Evolutionary conservation across 1,284 basidiomycete species (phyloP).

Genomic region (Tilletia horrida): DNA sequence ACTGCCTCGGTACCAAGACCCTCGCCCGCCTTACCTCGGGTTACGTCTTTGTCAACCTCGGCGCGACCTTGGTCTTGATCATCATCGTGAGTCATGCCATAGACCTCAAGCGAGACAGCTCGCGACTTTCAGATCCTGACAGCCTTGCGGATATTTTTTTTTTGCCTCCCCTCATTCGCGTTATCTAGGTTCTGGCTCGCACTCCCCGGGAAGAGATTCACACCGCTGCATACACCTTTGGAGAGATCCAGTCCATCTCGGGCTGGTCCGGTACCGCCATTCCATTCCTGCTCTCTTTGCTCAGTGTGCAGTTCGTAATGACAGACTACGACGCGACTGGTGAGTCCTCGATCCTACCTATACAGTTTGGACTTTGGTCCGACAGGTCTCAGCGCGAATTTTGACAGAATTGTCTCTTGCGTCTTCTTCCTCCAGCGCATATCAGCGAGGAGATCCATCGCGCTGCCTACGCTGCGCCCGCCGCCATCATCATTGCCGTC

Average conservation of each 20-base stretch:
- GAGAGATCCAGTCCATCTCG: constrained; percentile 64
- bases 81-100: constrained; percentile 61
- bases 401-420: not conserved
- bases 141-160: no score
- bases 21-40: constrained; percentile 73
- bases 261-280: constrained; percentile 77
- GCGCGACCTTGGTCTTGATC: constrained; percentile 64
- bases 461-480: constrained; percentile 73
- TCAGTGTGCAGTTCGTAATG: constrained; percentile 72
- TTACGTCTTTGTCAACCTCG: constrained; percentile 85
- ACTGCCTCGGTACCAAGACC: constrained; percentile 75
- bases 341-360: no score
- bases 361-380: no score
- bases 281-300: constrained; percentile 79
- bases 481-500: constrained; percentile 83
- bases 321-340: constrained; percentile 9
- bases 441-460: constrained; percentile 87
- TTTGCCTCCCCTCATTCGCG: no score
- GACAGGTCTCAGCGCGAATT: not conserved
- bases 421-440: constrained; percentile 61
- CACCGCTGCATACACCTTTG: constrained; percentile 67
- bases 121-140: no score
- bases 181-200: constrained; percentile 64
- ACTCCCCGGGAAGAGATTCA: constrained; percentile 74
- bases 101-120: no score